These are phyloP conservation scores for Parietaria judaica DNA, from an alignment of 306 rosid genomes.

Conservation along the genomic window DNA sequence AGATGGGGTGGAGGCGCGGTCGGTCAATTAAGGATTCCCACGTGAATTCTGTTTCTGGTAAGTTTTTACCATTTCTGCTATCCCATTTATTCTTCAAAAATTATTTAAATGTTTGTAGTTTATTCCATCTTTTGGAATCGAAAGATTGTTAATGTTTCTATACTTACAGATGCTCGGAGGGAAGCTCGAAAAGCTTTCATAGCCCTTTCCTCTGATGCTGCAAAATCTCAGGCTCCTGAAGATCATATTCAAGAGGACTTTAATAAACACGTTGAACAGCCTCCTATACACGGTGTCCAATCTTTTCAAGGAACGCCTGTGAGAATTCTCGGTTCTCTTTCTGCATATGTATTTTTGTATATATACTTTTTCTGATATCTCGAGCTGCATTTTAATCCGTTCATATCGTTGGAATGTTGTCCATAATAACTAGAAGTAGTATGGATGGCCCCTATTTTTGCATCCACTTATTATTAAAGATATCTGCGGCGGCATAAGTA, in stretches of 20 bases:
- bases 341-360: neutral
- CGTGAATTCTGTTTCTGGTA: conserved; percentile 59
- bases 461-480: no score
- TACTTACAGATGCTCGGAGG: conserved; percentile 64
- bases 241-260: conserved; percentile 30
- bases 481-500: no score
- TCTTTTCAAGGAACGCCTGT: conserved; percentile 69
- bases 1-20: conserved; percentile 99
- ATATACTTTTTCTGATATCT: neutral
- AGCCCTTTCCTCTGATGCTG: conserved; percentile 67
- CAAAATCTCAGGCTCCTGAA: conserved; percentile 27
- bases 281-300: conserved; percentile 36
- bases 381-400: neutral
- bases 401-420: neutral
- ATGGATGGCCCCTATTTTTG: neutral
- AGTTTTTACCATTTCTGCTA: conserved; percentile 6
- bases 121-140: neutral
- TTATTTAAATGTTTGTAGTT: no score
- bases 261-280: conserved; percentile 35
- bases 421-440: neutral
- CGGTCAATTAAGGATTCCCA: conserved; percentile 86
- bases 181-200: conserved; percentile 88
- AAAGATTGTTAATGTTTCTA: neutral
- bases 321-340: conserved; percentile 20
- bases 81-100: conserved; percentile 7